Base-by-base conservation (phyloP, 2,329 filamentous ascomycete species). In the Cordyceps farinosa region DNA sequence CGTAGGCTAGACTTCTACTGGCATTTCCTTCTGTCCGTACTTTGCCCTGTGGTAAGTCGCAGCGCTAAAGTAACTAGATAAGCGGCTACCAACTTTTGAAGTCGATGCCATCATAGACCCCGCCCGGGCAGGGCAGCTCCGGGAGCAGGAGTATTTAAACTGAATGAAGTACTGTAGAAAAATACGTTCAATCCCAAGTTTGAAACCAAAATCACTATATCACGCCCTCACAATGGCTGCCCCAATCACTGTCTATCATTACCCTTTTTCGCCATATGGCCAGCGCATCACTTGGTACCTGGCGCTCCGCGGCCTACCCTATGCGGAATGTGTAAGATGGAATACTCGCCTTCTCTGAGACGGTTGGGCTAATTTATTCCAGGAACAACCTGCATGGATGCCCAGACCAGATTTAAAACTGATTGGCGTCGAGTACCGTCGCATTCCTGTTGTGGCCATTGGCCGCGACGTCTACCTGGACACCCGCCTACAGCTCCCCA, bases 401-500 rank as follows among this genome's bases (percentile, higher is more conserved):
- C 89, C 89, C 7, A 85, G 89, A 32, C 87, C 87, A 1, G 87
- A 90, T 71, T 71, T 91, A 15, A 74, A 77, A 22, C 76, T 78
- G 1, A 79, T 92, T 15, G 87, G 86, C 32, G 79, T 91, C 61
- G 76, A 79, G 7, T 88, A 92, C 75, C 83, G 89, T 4, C 87
- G 89, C 63, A 90, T 91, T 63, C 89, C 89, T 1, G 70, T 91
- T 57, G 74, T 91, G 57, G 76, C 85, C 29, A 86, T 91, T 67
- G 88, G 87, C 17, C 79, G 83, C 6, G 84, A 90, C 70, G 76
- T 92, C 50, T 91, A 90, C 76, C 78, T 85, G 65, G 89, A 92
- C 77, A 87, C 87, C 2, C 84, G 87, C 3, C 81, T 91, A 29
- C 91, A 91, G 68, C 73, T 92, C 27, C 74, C 74, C 32, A 88